A percentile compares a stretch with the other conserved stretches of the same genome.
Conservation (phyloP, 495 filamentous ascomycete species). For the Aspergillus leporis region DNA sequence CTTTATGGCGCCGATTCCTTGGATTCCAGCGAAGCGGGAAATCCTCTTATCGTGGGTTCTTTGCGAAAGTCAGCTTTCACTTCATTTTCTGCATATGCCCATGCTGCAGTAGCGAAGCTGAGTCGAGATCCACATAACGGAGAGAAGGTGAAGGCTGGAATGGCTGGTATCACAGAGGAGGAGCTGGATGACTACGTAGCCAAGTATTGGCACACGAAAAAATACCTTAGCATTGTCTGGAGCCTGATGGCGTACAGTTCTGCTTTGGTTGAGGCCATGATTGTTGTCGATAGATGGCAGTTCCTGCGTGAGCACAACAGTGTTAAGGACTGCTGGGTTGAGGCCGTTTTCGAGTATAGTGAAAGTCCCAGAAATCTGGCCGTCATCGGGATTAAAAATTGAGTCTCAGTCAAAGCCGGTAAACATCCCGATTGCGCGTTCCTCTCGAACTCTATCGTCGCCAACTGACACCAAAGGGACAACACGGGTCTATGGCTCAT, state of each 20-base stretch:
- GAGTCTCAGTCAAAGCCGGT: background rate
- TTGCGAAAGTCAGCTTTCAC: constrained; percentile 78
- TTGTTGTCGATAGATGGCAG: constrained; percentile 90
- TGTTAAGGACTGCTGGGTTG: constrained; percentile 80
- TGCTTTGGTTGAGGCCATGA: constrained; percentile 79
- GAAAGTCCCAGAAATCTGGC: constrained; percentile 86
- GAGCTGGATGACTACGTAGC: constrained; percentile 70
- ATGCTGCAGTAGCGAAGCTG: constrained; percentile 76
- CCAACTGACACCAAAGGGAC: background rate
- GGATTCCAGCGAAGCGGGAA: constrained; percentile 40
- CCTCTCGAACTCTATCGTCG: background rate
- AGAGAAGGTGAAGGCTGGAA: constrained; percentile 56
- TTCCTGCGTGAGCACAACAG: constrained; percentile 75
- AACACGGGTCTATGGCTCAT: background rate
- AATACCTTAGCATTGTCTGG: constrained; percentile 86
- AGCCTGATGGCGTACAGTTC: constrained; percentile 94
- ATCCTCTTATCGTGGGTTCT: constrained; percentile 83
- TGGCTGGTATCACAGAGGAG: constrained; percentile 66
- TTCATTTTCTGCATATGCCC: constrained; percentile 74
- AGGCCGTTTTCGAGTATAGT: constrained; percentile 88
- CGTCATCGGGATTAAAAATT: constrained; percentile 83
- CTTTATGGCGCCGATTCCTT: constrained; percentile 33
- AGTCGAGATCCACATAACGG: constrained; percentile 56
- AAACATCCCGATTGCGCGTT: background rate
- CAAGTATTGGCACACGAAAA: constrained; percentile 63